phyloP scores from a whole-genome alignment of 352 stramenopile species.

The Pythium coloratum region DNA sequence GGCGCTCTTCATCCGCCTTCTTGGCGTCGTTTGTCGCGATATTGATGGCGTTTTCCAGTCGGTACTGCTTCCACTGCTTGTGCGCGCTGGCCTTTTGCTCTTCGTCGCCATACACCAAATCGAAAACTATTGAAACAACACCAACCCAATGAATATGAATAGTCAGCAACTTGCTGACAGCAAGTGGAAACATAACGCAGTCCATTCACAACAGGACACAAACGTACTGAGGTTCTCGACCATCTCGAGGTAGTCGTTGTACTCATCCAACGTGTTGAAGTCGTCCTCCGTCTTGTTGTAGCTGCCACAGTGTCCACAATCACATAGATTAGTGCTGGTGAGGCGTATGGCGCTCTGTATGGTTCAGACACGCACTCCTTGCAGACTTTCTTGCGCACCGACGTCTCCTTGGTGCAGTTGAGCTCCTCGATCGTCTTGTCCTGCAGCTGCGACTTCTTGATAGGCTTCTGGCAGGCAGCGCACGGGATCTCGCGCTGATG shows the following conservation, averaged over 20 bases:
- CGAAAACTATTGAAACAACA: slow-evolving; percentile 56
- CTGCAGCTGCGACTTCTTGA: slow-evolving; percentile 90
- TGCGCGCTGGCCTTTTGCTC: slow-evolving; percentile 64
- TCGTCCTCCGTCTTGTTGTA: slow-evolving; percentile 90
- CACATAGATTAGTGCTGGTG: neutral
- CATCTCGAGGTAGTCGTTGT: slow-evolving; percentile 85
- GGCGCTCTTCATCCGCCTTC: slow-evolving; percentile 84
- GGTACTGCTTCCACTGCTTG: slow-evolving; percentile 88
- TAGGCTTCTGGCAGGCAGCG: slow-evolving; percentile 70
- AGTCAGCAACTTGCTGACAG: too few species aligned
- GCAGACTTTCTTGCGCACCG: slow-evolving; percentile 83
- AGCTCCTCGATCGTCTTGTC: slow-evolving; percentile 90
- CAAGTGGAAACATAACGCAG: too few species aligned
- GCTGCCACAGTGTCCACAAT: slow-evolving; percentile 28
- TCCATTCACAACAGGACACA: too few species aligned
- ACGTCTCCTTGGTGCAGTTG: slow-evolving; percentile 86
- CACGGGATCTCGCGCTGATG: slow-evolving; percentile 86
- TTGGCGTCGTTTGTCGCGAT: slow-evolving; percentile 87
- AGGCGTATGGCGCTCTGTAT: neutral
- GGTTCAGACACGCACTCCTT: slow-evolving; percentile 56
- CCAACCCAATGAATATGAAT: too few species aligned
- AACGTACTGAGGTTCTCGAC: slow-evolving; percentile 78
- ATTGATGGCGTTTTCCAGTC: slow-evolving; percentile 73
- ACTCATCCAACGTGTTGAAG: slow-evolving; percentile 85
- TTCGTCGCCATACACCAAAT: slow-evolving; percentile 80